Base-by-base conservation (phyloP, 176 grass and related monocot genomes). In the Aegilops speltoides region DNA sequence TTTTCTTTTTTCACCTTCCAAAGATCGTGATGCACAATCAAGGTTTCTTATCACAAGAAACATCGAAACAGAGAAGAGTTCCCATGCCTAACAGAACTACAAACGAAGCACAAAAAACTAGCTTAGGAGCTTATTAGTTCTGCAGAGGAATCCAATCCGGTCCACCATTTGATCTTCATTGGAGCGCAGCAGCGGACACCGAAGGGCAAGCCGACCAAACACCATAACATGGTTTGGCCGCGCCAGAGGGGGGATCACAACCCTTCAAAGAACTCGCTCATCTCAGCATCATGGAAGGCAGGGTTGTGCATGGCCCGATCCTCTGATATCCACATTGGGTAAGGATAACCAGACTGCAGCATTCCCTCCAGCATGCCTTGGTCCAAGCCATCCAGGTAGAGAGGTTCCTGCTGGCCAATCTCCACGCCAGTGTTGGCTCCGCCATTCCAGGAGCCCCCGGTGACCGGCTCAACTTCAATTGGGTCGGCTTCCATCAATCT, bases 401-500 rank as follows among this genome's bases (percentile, higher is more conserved):
- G 79, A 23, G 79, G 75, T 29, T 79, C 40, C 32, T 79, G 23
- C n/a, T 68, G 48, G 17, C 50, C 23, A 2, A 70, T 37, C 29
- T 26, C 66, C 33, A 66, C 3, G 40, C 41, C 13, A n/a, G 23
- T 0, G 19, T 73, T 63, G 8, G 9, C 74, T 68, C 48, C 46
- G 13, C 2, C 29, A 32, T 80, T 45, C n/a, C 43, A 78, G 15
- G 48, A 60, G 16, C 76, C 59, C 38, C 50, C 46, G 6, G 26
- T 77, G 17, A 50, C 16, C 2, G 46, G 26, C 26, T 77, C 74
- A 22, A 32, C 17, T 4, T 89, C 82, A 4, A 17, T 82, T 4
- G 92, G 90, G 66, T 89, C 93, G 20, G 72, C 62, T n/a, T 90
- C 82, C 79, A 98, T 88, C 88, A 96, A 81, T 15, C 56, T 73